Evolutionary conservation across 2,329 filamentous ascomycete species (phyloP).

Genomic region (Hawksworthiomyces lignivorus): DNA sequence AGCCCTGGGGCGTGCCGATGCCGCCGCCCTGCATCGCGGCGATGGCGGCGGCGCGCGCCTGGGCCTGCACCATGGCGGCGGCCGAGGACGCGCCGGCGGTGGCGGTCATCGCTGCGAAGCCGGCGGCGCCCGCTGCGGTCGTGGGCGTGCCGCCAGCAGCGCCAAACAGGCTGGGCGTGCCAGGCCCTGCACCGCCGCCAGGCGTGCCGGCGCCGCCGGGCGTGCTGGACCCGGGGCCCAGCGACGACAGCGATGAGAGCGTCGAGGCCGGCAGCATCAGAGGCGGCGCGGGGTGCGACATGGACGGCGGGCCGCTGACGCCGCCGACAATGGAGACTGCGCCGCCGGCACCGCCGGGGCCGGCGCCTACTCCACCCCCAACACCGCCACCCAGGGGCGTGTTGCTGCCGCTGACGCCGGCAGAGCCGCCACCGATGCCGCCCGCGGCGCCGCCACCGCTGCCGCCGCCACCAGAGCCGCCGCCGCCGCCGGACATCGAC

Average conservation of each 20-base stretch:
- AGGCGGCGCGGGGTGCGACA: no score
- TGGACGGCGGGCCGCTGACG: background rate
- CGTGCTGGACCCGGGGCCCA: slow-evolving; percentile 1
- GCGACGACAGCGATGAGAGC: background rate
- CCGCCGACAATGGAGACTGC: slow-evolving; percentile 32
- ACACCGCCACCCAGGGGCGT: background rate
- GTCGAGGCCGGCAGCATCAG: background rate
- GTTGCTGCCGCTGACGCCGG: background rate
- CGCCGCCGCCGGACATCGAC: background rate
- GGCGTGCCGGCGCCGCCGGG: slow-evolving; percentile 1
- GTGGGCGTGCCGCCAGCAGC: no score
- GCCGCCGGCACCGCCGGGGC: slow-evolving; percentile 22
- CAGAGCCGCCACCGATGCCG: background rate
- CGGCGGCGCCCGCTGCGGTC: no score
- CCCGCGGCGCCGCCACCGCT: slow-evolving; percentile 12
- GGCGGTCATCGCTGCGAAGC: background rate
- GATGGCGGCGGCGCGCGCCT: slow-evolving; percentile 15
- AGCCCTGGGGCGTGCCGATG: background rate
- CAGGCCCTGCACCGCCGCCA: background rate
- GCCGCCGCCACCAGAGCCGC: slow-evolving; percentile 1
- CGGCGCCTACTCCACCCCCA: slow-evolving; percentile 17
- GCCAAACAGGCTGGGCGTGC: background rate
- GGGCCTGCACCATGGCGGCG: slow-evolving; percentile 10
- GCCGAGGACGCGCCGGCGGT: background rate
- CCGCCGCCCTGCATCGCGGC: slow-evolving; percentile 7